Percentiles rank a stretch among this genome's conserved stretches.
Conservation (phyloP, 345 rosid genomes). For the Citrus maxima region DNA sequence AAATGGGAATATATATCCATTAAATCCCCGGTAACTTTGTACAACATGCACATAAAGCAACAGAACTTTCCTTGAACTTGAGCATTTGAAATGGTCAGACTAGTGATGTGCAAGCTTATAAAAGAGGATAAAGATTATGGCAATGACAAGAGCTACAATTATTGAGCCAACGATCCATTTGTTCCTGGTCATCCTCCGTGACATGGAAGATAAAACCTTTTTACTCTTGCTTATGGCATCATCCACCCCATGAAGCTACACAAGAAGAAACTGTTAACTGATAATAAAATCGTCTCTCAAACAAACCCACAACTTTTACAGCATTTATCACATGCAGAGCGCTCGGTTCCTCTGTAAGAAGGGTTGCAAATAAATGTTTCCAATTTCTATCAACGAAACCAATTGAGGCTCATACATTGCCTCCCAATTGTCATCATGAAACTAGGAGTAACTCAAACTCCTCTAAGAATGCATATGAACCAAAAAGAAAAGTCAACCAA, state of each 20-base stretch:
- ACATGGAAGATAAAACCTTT: constrained; percentile 61
- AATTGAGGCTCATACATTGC: neutral
- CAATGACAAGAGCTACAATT: constrained; percentile 61
- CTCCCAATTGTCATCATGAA: neutral
- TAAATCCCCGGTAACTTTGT: neutral
- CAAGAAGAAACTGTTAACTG: neutral
- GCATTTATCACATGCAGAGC: neutral
- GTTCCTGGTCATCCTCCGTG: constrained; percentile 78
- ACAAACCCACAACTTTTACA: neutral
- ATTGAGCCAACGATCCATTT: constrained; percentile 65
- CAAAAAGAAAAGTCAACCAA: neutral
- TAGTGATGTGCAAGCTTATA: constrained; percentile 51
- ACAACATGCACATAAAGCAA: constrained; percentile 20
- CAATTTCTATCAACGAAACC: neutral
- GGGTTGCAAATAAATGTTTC: neutral
- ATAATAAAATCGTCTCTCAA: neutral
- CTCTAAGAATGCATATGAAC: neutral
- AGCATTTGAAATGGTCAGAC: constrained; percentile 9
- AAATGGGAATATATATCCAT: neutral
- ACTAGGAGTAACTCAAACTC: neutral
- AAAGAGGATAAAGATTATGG: constrained; percentile 57
- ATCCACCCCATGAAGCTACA: constrained; percentile 82
- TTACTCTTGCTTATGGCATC: constrained; percentile 88
- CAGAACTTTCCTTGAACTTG: neutral
- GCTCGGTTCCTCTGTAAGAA: neutral